These are phyloP conservation scores for Claviceps digitariae DNA, from an alignment of 2,329 filamentous ascomycete species.

Conservation along the genomic window DNA sequence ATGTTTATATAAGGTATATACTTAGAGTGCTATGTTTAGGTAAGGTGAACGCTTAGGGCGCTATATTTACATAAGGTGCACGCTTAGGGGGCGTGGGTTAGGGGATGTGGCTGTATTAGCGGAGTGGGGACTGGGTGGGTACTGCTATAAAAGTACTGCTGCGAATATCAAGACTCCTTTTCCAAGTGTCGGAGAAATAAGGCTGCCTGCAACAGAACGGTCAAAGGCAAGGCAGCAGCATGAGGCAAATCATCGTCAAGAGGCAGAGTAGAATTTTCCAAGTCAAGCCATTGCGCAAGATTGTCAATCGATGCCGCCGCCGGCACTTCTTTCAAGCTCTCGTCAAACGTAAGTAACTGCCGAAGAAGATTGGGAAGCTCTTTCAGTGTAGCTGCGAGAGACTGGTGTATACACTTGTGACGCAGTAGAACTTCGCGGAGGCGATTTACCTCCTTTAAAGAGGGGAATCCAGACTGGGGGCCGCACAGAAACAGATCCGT, in stretches of 20 bases:
- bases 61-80: too few species aligned
- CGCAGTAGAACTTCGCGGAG: neutral
- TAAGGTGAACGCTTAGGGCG: too few species aligned
- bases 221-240: neutral
- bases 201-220: neutral
- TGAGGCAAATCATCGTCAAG: neutral
- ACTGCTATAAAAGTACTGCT: too few species aligned
- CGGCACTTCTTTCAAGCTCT: neutral
- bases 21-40: too few species aligned
- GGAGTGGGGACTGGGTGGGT: too few species aligned
- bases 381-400: neutral
- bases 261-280: neutral
- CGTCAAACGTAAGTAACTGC: neutral
- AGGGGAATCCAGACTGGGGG: neutral
- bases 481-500: neutral
- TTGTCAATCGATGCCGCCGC: neutral
- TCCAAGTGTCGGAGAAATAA: neutral
- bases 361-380: neutral
- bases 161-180: too few species aligned
- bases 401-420: neutral
- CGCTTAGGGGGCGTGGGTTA: too few species aligned
- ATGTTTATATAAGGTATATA: too few species aligned
- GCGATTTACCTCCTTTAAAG: neutral
- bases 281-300: neutral
- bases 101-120: too few species aligned